Evolutionary conservation across 192 early-diverging fungal species (phyloP).

Genomic region (Irineochytrium annulatum): DNA sequence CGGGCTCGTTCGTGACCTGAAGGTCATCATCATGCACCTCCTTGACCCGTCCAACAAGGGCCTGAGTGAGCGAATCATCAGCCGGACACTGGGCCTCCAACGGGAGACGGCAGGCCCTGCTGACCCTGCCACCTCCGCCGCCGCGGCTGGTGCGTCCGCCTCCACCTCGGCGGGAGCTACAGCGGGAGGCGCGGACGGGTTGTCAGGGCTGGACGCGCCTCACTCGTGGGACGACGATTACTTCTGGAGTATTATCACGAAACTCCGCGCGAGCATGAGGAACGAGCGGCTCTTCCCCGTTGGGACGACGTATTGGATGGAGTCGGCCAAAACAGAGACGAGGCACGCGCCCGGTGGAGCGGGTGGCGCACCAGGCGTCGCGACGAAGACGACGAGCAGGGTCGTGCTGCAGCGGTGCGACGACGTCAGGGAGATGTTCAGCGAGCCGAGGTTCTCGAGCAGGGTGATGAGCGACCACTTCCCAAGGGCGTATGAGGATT

Average conservation of each 20-base stretch:
- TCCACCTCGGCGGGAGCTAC: background rate
- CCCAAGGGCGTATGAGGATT: slow-evolving; percentile 68
- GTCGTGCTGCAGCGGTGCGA: slow-evolving; percentile 57
- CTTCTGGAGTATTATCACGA: slow-evolving; percentile 78
- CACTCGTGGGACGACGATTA: slow-evolving; percentile 65
- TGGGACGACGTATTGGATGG: slow-evolving; percentile 62
- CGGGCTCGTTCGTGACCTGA: slow-evolving; percentile 73
- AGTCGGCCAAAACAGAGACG: slow-evolving; percentile 29
- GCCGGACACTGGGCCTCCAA: slow-evolving; percentile 36
- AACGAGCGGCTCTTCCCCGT: slow-evolving; percentile 80
- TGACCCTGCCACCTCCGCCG: too few relatives aligned
- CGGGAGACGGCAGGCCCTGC: background rate
- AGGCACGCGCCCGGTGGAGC: background rate
- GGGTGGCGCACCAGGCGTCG: background rate
- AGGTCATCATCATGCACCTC: slow-evolving; percentile 57
- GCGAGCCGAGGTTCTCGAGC: slow-evolving; percentile 73
- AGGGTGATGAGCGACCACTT: slow-evolving; percentile 76
- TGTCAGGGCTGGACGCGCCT: too few relatives aligned
- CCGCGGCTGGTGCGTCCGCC: background rate
- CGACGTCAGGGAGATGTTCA: slow-evolving; percentile 74
- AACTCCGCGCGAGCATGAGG: slow-evolving; percentile 73
- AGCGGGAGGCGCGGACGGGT: slow-evolving; percentile 1
- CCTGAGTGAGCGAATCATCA: slow-evolving; percentile 42
- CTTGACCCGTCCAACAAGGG: slow-evolving; percentile 38
- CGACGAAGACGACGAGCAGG: slow-evolving; percentile 9